Conservation (phyloP, 352 stramenopile species). For the Globisporangium apiculatum region DNA sequence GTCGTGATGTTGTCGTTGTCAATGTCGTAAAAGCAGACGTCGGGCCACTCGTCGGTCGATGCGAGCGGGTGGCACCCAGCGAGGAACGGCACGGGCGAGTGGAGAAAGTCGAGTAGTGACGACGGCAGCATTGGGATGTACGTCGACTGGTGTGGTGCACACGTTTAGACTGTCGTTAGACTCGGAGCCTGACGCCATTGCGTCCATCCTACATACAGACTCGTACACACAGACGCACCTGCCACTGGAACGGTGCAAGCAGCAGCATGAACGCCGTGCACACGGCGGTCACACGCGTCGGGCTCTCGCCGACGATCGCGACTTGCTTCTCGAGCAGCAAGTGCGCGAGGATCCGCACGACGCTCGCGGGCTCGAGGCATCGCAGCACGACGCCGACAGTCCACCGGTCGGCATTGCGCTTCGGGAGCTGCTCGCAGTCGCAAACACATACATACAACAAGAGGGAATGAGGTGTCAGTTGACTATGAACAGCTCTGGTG, state of each 20-base stretch:
- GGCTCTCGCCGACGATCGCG: slow-evolving; percentile 64
- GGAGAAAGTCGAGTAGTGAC: slow-evolving; percentile 68
- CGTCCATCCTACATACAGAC: neutral
- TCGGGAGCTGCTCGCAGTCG: slow-evolving; percentile 32
- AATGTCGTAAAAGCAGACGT: slow-evolving; percentile 83
- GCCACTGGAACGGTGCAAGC: slow-evolving; percentile 79
- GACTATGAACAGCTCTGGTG: neutral
- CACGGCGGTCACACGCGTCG: slow-evolving; percentile 55
- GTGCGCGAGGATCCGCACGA: slow-evolving; percentile 64
- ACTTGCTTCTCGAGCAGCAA: slow-evolving; percentile 81
- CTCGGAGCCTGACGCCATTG: neutral
- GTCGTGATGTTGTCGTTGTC: slow-evolving; percentile 46
- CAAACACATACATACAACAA: neutral
- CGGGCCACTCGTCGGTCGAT: slow-evolving; percentile 66
- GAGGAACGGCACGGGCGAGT: slow-evolving; percentile 79
- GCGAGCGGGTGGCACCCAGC: slow-evolving; percentile 53
- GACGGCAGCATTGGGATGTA: slow-evolving; percentile 79
- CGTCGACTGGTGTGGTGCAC: slow-evolving; percentile 38
- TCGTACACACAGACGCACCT: slow-evolving; percentile 17
- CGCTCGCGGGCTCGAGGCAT: slow-evolving; percentile 41
- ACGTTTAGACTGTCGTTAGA: neutral
- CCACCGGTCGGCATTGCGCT: slow-evolving; percentile 65
- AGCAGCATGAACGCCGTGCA: slow-evolving; percentile 67
- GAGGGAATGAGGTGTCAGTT: neutral
- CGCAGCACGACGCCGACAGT: slow-evolving; percentile 58